Conservation (phyloP, 495 filamentous ascomycete genomes). For the Talaromyces trachyspermus region DNA sequence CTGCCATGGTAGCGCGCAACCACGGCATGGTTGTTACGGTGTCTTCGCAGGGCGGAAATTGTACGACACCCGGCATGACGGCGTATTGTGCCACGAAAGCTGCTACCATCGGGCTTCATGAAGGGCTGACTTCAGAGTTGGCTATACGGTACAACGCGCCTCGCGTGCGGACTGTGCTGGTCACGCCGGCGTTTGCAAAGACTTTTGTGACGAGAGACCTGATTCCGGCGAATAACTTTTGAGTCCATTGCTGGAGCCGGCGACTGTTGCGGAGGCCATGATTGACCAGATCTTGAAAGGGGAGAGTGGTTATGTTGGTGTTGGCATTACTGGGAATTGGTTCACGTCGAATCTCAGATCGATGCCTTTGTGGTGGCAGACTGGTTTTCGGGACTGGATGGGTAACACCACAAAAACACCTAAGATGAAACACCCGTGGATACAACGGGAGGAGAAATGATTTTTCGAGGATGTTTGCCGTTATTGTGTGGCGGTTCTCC, state of each 20-base stretch:
- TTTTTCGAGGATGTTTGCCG: not conserved
- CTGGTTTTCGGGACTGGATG: conserved; percentile 20
- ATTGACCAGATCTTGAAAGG: conserved; percentile 51
- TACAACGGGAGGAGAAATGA: not conserved
- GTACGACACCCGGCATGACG: conserved; percentile 55
- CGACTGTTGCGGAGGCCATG: conserved; percentile 59
- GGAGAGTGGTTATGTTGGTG: conserved; percentile 48
- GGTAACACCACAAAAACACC: conserved; percentile 14
- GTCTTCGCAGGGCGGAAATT: conserved; percentile 53
- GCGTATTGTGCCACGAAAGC: conserved; percentile 65
- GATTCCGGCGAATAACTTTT: conserved; percentile 50
- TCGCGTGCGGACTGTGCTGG: conserved; percentile 55
- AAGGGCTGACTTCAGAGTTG: conserved; percentile 59
- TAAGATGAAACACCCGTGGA: conserved; percentile 3
- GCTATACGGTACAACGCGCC: conserved; percentile 54
- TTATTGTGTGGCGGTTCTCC: too few relatives aligned
- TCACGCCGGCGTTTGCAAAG: conserved; percentile 57
- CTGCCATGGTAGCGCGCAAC: conserved; percentile 52
- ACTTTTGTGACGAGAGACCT: conserved; percentile 54
- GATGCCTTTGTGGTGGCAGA: conserved; percentile 39
- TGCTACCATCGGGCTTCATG: conserved; percentile 59
- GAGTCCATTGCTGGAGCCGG: conserved; percentile 48
- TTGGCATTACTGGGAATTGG: conserved; percentile 33
- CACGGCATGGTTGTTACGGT: conserved; percentile 73
- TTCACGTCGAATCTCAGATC: conserved; percentile 25